Percentiles rank a stretch among this genome's conserved stretches.
Conservation (phyloP, 495 filamentous ascomycete genomes). For the Paragyromitra xinjiangensis region DNA sequence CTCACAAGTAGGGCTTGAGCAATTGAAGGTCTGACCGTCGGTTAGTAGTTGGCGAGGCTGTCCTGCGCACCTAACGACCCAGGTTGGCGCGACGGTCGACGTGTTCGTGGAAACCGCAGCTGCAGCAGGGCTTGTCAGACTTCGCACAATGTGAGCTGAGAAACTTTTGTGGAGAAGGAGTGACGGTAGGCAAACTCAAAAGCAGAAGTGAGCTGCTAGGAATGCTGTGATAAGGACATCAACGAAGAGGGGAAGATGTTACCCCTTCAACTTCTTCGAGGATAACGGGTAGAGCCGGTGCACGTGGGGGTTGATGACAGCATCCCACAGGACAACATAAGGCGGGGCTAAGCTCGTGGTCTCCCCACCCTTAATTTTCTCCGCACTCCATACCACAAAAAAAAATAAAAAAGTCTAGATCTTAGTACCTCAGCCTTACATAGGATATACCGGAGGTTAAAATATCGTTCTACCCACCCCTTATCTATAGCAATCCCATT, state of each 20-base stretch:
- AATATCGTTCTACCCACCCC: constrained; percentile 19
- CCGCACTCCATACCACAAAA: constrained; percentile 28
- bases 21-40: constrained; percentile 34
- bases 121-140: constrained; percentile 35
- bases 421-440: constrained; percentile 37
- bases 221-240: constrained; percentile 17
- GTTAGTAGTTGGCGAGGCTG: constrained; percentile 10
- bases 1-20: constrained; percentile 20
- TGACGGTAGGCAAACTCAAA: neutral
- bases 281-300: constrained; percentile 25
- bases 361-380: constrained; percentile 39
- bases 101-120: constrained; percentile 42
- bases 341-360: constrained; percentile 40
- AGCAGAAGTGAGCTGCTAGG: neutral
- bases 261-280: constrained; percentile 15
- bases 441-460: constrained; percentile 29
- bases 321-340: constrained; percentile 36
- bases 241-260: constrained; percentile 22
- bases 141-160: constrained; percentile 49
- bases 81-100: constrained; percentile 38
- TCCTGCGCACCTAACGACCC: neutral
- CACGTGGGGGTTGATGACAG: constrained; percentile 39
- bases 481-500: constrained; percentile 25
- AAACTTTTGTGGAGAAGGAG: constrained; percentile 14
- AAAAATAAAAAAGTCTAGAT: constrained; percentile 1